Base-by-base conservation (phyloP, 2,329 filamentous ascomycete genomes). In the Elsinoe fawcettii region DNA sequence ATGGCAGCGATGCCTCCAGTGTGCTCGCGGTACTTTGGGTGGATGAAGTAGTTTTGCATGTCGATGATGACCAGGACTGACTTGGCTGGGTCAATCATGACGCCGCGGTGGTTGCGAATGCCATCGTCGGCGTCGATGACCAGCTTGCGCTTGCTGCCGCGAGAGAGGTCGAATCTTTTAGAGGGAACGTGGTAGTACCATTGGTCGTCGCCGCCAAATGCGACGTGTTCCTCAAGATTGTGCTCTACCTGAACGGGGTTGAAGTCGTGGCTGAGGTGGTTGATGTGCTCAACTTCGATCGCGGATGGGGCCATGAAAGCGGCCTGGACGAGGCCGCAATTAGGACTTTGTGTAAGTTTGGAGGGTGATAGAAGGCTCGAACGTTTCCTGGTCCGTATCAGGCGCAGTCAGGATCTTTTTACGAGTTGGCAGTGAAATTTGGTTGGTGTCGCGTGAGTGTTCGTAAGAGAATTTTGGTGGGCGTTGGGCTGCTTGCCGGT, bases 151-250 rank as follows among this genome's bases (percentile, higher is more conserved):
- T 64, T 60, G 39, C 67, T 68, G 46, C 70, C 70, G 27, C 72
- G 67, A 16, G 70, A 71, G 16, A 74, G 65, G 57, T 74, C 72
- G 66, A 74, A 74, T 58, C 71, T 71, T 55, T 67, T 71, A 56
- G 71, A 70, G 22, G 67, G 63, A 8, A 71, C 69, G 49, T 69
- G 66, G 61, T 72, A 74, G 61, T 70, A 68, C 71, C 71, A 74
- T 67, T 71, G 68, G 53, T 73, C 69, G 59, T 72, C 64, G 44
- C 69, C 71, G 58, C 71, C 65, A 56, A 74, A 74, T 4, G 71
- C 65, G 54, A 73, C 70, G 27, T 71, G 69, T 25, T 71, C 70
- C n/a, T 69, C 70, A 51, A 66, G 66, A 62, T 66, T 69, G 60
- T 66, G 65, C 41, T 66, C 63, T 60, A 65, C 62, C 20, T 47